phyloP scores from a whole-genome alignment of 1,284 basidiomycete genomes.

The Termitomyces sp. region DNA sequence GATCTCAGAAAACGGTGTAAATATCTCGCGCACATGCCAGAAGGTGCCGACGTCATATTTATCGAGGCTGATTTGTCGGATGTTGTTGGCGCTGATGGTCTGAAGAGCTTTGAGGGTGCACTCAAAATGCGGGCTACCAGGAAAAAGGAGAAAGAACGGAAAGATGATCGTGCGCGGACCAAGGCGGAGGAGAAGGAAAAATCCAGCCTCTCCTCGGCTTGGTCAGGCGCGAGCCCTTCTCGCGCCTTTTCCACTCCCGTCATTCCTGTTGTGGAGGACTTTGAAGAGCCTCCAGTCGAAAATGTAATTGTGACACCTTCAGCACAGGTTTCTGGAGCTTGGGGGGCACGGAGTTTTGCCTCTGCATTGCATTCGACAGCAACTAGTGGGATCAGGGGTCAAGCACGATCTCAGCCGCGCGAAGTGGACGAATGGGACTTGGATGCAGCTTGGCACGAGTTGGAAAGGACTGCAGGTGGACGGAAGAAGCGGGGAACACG shows the following conservation, averaged over 20 bases:
- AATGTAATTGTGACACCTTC: slow-evolving; percentile 8
- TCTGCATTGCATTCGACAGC: slow-evolving; percentile 56
- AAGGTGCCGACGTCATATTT: slow-evolving; percentile 91
- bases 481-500: slow-evolving; percentile 60
- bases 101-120: slow-evolving; percentile 78
- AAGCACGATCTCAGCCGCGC: slow-evolving; percentile 22
- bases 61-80: slow-evolving; percentile 81
- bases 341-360: slow-evolving; percentile 77
- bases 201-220: slow-evolving; percentile 12
- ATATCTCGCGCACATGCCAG: slow-evolving; percentile 90
- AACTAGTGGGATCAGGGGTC: slow-evolving; percentile 7
- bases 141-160: slow-evolving; percentile 71
- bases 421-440: slow-evolving; percentile 71
- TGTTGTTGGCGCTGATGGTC: slow-evolving; percentile 68
- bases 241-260: slow-evolving; percentile 17
- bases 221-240: slow-evolving; percentile 8
- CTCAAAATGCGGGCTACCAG: slow-evolving; percentile 72
- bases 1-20: slow-evolving; percentile 93
- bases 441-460: slow-evolving; percentile 77
- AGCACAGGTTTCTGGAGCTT: slow-evolving; percentile 46
- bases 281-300: slow-evolving; percentile 23
- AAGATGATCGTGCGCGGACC: slow-evolving; percentile 77
- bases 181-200: slow-evolving; percentile 72
- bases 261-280: slow-evolving; percentile 21
- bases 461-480: slow-evolving; percentile 55